A percentile compares a stretch with the other conserved stretches of the same genome.
Evolutionary conservation across 176 grass and related monocot species (phyloP).

Genomic region (Lolium perenne): DNA sequence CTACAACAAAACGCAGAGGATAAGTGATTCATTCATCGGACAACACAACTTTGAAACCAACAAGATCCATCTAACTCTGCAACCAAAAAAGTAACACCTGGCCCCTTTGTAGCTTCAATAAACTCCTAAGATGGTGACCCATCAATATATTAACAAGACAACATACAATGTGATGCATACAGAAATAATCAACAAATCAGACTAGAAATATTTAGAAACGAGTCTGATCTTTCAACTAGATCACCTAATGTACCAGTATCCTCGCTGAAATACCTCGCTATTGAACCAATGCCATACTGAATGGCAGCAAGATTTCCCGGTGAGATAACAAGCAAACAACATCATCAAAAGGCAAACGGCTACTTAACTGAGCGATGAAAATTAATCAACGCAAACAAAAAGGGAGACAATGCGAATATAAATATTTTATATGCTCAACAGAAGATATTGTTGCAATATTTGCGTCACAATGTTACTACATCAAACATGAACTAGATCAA

Average conservation of each 20-base stretch:
- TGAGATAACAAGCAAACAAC: slow-evolving; percentile 39
- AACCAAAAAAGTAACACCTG: slow-evolving; percentile 78
- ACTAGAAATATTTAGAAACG: neutral
- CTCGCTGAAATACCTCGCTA: slow-evolving; percentile 85
- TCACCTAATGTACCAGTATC: slow-evolving; percentile 75
- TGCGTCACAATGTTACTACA: no score
- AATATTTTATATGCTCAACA: no score
- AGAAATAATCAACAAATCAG: slow-evolving; percentile 7
- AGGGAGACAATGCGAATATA: neutral
- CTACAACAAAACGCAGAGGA: no score
- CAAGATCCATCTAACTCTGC: slow-evolving; percentile 79
- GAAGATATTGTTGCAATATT: no score
- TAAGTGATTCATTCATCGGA: no score
- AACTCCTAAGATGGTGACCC: slow-evolving; percentile 58
- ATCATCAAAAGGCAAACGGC: slow-evolving; percentile 6
- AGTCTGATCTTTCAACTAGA: slow-evolving; percentile 74
- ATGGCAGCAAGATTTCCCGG: slow-evolving; percentile 78
- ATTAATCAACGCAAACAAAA: neutral
- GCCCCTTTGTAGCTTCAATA: slow-evolving; percentile 91
- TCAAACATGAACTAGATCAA: no score
- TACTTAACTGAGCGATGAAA: neutral
- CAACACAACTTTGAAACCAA: no score
- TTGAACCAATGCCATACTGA: slow-evolving; percentile 80
- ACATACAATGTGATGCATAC: no score
- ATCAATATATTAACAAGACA: neutral